Evolutionary conservation across 2,329 filamentous ascomycete genomes (phyloP), one percentile per base, ranked within the genome.

Genomic region (Colletotrichum euphorbiae): DNA sequence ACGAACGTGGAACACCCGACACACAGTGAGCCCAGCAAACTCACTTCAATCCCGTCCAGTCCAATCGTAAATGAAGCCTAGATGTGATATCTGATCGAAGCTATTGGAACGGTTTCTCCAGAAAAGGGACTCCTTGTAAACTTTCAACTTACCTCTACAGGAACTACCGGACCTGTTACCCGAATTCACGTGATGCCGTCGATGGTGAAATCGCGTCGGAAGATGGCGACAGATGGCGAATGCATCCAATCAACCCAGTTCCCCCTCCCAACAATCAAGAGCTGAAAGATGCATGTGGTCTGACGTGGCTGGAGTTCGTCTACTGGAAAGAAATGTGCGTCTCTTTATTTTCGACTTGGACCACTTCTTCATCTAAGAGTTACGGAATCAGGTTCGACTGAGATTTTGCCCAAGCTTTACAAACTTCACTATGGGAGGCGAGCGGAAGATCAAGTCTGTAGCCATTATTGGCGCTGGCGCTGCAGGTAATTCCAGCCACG

Each of bases 401-500:
- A 42, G 40, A 11, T 42, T 17, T 28, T 11, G 36, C 12, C 6
- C 6, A 7, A 36, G 13, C 12, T 50, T 50, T 0, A 12, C 17
- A 17, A n/a, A 6, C 13, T 15, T 31, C 17, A 5, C 9, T 24
- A 70, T 69, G 67, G 67, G 65, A 31, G 70, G 62, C 51, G 68
- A 74, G 17, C 70, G 69, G 62, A 69, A 67, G 12, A 76, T 81
- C 61, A 79, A 74, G 67, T 81, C 80, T 2, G 79, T 83, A 6
- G 80, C 80, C 19, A 76, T 83, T 38, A 79, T 83, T 52, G 81
- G 81, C 7, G 81, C 81, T 4, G 81, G 81, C 24, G 80, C 81
- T 15, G 76, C 80, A 57, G 81, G 81, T 80, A 75, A 52, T n/a
- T 19, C 1, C 13, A 6, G 5, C 8, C n/a, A 38, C 2, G 0